Conservation (phyloP, 2,329 filamentous ascomycete genomes). For the Exophiala bonariae region DNA sequence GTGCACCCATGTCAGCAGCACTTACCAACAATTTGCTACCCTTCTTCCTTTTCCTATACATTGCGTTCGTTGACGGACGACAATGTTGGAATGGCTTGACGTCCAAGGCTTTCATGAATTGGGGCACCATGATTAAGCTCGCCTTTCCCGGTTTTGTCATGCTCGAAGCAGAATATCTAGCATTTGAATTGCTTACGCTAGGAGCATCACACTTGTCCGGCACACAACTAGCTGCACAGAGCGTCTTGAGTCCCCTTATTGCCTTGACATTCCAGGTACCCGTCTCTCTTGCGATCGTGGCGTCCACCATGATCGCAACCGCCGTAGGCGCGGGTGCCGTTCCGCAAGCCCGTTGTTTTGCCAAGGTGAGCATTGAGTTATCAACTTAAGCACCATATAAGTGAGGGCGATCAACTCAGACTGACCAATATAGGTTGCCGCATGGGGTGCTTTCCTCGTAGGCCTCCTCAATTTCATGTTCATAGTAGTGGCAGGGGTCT, state of each 20-base stretch:
- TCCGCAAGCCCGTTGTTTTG: no score
- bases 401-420: constrained; percentile 70
- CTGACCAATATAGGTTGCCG: no score
- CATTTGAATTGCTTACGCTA: constrained; percentile 78
- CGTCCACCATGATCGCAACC: constrained; percentile 77
- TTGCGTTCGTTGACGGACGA: constrained; percentile 55
- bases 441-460: no score
- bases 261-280: constrained; percentile 80
- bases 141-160: constrained; percentile 79
- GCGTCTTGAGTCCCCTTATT: constrained; percentile 71
- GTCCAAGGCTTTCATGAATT: constrained; percentile 62
- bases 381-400: no score
- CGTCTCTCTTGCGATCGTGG: constrained; percentile 77
- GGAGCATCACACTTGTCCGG: constrained; percentile 70
- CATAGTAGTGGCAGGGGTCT: no score
- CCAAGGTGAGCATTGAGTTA: no score
- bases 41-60: constrained; percentile 63
- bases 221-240: constrained; percentile 74
- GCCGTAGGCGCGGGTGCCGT: no score
- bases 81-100: constrained; percentile 72
- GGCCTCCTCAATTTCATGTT: no score
- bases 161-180: constrained; percentile 83
- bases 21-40: constrained; percentile 68
- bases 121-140: constrained; percentile 73
- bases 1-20: constrained; percentile 68